A percentile compares a stretch with the other conserved stretches of the same genome.
phyloP scores from a whole-genome alignment of 768 basidiomycete genomes.

The Basidioascus undulatus region DNA sequence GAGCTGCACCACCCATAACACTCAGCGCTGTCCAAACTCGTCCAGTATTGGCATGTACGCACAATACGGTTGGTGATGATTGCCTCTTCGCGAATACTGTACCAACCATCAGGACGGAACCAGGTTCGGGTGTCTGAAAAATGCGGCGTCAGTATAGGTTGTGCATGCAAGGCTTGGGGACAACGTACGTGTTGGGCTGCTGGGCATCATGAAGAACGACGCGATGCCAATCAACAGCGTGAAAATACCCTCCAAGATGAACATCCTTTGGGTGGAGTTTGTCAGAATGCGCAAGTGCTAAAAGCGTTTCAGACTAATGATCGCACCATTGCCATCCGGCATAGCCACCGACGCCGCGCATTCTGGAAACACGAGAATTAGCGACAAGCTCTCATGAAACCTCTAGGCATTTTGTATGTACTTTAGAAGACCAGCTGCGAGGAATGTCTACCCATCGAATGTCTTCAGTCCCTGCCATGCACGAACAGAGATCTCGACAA shows the following conservation, averaged over 20 bases:
- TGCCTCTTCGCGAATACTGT: constrained; percentile 17
- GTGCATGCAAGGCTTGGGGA: constrained; percentile 7
- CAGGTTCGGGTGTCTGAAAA: constrained; percentile 13
- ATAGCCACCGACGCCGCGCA: constrained; percentile 16
- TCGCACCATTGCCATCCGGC: constrained; percentile 19
- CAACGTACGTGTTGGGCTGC: too few species aligned
- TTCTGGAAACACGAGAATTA: too few species aligned
- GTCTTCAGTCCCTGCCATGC: too few species aligned
- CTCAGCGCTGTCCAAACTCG: neutral
- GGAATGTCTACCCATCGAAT: constrained; percentile 5
- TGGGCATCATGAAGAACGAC: constrained; percentile 19
- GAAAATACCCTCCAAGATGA: constrained; percentile 15
- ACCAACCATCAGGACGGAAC: constrained; percentile 17
- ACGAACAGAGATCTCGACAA: too few species aligned
- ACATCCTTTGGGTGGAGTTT: constrained; percentile 3
- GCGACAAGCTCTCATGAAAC: too few species aligned
- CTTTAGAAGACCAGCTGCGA: constrained; percentile 17
- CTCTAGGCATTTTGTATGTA: too few species aligned
- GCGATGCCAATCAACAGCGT: constrained; percentile 14
- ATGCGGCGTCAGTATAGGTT: neutral
- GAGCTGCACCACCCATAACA: neutral
- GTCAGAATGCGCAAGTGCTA: too few species aligned
- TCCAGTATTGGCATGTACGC: neutral
- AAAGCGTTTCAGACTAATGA: too few species aligned
- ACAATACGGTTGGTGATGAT: constrained; percentile 16